A percentile compares a stretch with the other conserved stretches of the same genome.
Conservation (phyloP, 1,139 yeast species). For the Scheffersomyces titani region DNA sequence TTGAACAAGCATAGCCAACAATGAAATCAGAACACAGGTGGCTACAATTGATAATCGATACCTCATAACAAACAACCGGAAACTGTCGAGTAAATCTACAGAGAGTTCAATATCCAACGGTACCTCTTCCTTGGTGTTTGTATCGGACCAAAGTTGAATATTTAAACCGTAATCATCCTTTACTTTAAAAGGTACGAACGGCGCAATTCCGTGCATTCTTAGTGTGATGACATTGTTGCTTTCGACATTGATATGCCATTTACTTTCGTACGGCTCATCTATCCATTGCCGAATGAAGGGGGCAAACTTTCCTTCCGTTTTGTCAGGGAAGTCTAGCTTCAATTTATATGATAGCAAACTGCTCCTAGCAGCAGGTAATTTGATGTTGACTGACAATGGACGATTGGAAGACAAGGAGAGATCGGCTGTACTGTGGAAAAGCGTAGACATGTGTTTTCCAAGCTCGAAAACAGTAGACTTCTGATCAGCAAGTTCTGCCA, state of each 20-base stretch:
- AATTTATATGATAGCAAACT: slow-evolving; percentile 60
- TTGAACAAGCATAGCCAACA: slow-evolving; percentile 49
- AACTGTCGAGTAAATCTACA: slow-evolving; percentile 44
- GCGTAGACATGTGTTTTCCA: slow-evolving; percentile 33
- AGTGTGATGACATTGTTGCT: slow-evolving; percentile 32
- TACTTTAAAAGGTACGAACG: slow-evolving; percentile 62
- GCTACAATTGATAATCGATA: slow-evolving; percentile 65
- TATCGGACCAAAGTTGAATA: slow-evolving; percentile 48
- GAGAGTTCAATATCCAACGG: slow-evolving; percentile 36
- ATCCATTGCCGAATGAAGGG: slow-evolving; percentile 71
- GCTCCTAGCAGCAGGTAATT: slow-evolving; percentile 59
- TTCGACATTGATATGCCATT: slow-evolving; percentile 64
- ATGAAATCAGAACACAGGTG: slow-evolving; percentile 52
- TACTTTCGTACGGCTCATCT: slow-evolving; percentile 69
- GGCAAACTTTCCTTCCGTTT: slow-evolving; percentile 32
- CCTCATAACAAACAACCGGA: slow-evolving; percentile 59
- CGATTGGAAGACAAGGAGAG: slow-evolving; percentile 44
- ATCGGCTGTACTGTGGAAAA: slow-evolving; percentile 36
- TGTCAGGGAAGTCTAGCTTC: slow-evolving; percentile 19
- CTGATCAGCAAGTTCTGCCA: slow-evolving; percentile 31
- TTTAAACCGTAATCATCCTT: slow-evolving; percentile 27
- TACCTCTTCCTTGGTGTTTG: slow-evolving; percentile 13
- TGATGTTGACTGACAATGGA: slow-evolving; percentile 50
- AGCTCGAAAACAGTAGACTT: slow-evolving; percentile 23
- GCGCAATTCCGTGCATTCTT: slow-evolving; percentile 74